Evolutionary conservation across 2,329 filamentous ascomycete genomes (phyloP).

Genomic region (Hortaea sp.): DNA sequence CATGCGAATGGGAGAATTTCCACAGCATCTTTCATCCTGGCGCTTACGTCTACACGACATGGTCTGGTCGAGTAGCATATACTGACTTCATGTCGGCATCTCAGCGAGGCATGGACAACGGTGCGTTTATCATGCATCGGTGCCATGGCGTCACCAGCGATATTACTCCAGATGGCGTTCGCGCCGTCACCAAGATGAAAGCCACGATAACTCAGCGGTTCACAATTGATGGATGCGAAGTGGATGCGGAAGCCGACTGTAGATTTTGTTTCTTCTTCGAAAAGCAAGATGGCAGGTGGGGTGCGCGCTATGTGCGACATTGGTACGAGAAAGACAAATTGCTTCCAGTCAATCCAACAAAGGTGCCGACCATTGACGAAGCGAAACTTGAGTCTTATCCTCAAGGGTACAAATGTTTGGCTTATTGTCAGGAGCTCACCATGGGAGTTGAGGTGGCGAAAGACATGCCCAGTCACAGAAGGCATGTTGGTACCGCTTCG

Average conservation of each 20-base stretch:
- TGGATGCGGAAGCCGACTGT: conserved; percentile 40
- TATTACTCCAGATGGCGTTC: conserved; percentile 29
- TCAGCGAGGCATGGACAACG: conserved; percentile 32
- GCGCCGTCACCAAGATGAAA: conserved; percentile 42
- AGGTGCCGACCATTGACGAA: conserved; percentile 33
- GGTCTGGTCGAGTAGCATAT: conserved; percentile 36
- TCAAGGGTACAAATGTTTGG: conserved; percentile 28
- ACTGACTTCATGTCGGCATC: conserved; percentile 32
- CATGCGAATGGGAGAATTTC: conserved; percentile 45
- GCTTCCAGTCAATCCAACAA: conserved; percentile 34
- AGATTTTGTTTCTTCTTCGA: conserved; percentile 18
- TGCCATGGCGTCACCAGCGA: conserved; percentile 35
- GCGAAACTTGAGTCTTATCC: conserved; percentile 32
- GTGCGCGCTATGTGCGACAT: conserved; percentile 36
- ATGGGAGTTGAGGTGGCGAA: conserved; percentile 36
- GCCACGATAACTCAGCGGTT: conserved; percentile 43
- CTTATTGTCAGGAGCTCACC: conserved; percentile 36
- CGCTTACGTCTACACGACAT: conserved; percentile 42
- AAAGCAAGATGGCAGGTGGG: conserved; percentile 28
- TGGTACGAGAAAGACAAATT: conserved; percentile 46
- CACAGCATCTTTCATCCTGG: conserved; percentile 40
- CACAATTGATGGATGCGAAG: conserved; percentile 30
- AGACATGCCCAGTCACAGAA: conserved; percentile 38
- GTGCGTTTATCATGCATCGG: conserved; percentile 37
- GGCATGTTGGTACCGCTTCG: conserved; percentile 25